Evolutionary conservation across 2,329 filamentous ascomycete genomes (phyloP), one percentile per base, ranked within the genome.

Genomic region (Dactylella cylindrospora): DNA sequence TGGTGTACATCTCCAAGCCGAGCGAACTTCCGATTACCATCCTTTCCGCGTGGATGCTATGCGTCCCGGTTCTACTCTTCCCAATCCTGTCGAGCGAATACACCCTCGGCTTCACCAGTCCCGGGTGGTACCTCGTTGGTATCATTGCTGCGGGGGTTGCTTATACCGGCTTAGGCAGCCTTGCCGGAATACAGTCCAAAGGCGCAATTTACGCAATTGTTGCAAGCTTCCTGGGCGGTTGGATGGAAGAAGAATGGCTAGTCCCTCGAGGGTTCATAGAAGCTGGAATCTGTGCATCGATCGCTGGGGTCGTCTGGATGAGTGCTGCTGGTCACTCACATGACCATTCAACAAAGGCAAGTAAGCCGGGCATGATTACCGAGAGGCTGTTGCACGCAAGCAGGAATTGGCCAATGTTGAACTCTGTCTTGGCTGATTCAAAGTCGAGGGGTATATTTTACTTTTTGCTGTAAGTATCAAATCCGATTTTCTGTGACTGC

Each of bases 381-480:
- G 80, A 78, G 10, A 79, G 85, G 51, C 72, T 97, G 2, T 77
- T 97, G n/a, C 79, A 79, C 0, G 78, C 81, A 50, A 85, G 84
- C 8, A 79, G 85, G 41, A 77, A 78, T 20, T 88, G 85, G 71
- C 90, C 91, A 0, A 78, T 97, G 26, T 70, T 96, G 13, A 84
- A 96, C 70, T 85, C 88, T 47, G 89, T 98, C 57, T 75, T 98
- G 68, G 82, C 84, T 10, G 91, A 97, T 70, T 90, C 89, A 69
- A 91, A 98, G 72, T 97, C 91, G 12, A 81, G 93, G 57, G 83
- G 91, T 36, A 97, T 98, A 66, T 94, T 95, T 67, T 98, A 98
- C 74, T 98, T 97, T 69, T 95, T 95, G 83, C 81, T 79, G 87
- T 94, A 77, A 70, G 84, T 49, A 29, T 28, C 36, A 8, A 36